Percentiles rank a stretch among this genome's conserved stretches.
Conservation (phyloP, 345 rosid species). For the Adansonia digitata region DNA sequence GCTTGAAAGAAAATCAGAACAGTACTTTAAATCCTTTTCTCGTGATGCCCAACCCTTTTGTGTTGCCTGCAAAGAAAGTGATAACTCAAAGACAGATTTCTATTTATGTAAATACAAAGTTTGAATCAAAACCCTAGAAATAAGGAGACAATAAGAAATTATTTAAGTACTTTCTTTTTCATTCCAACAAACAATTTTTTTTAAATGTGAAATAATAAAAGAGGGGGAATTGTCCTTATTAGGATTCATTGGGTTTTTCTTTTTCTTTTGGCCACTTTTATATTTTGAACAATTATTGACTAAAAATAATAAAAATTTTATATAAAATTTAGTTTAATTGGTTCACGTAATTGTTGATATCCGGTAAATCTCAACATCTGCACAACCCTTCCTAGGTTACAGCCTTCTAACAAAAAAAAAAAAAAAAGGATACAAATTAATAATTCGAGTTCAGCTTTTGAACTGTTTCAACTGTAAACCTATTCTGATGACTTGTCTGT, state of each 20-base stretch:
- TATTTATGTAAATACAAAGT: background rate
- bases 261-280: background rate
- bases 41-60: slow-evolving; percentile 12
- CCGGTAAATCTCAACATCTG: no score
- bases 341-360: no score
- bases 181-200: no score
- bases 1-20: background rate
- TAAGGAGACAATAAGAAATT: background rate
- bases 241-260: no score
- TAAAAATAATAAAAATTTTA: no score
- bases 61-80: slow-evolving; percentile 4
- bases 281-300: no score
- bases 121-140: background rate
- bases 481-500: background rate
- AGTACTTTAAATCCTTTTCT: slow-evolving; percentile 8
- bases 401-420: no score
- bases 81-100: slow-evolving; percentile 4
- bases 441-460: slow-evolving; percentile 21
- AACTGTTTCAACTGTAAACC: slow-evolving; percentile 16
- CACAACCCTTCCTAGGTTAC: no score
- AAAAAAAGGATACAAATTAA: slow-evolving; percentile 1
- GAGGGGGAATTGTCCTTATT: background rate
- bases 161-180: background rate
- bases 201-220: background rate
- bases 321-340: no score